These are phyloP conservation scores for Colletotrichum gigasporum DNA, from an alignment of 2,329 filamentous ascomycete species.

Conservation along the genomic window DNA sequence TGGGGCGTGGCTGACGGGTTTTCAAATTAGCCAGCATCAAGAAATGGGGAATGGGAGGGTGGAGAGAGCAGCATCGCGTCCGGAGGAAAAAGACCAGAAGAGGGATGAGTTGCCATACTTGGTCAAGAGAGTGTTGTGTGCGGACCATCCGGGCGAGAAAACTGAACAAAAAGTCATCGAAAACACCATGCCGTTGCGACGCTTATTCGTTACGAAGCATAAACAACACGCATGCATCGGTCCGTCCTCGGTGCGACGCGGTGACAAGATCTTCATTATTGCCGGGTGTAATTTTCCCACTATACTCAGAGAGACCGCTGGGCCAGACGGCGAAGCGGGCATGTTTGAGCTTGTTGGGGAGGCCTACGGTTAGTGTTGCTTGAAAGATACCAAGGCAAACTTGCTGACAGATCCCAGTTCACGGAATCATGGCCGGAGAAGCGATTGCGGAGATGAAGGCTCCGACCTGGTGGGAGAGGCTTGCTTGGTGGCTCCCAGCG, in stretches of 20 bases:
- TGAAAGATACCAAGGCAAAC: too few species aligned
- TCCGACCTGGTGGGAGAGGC: too few species aligned
- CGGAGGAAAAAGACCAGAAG: too few species aligned
- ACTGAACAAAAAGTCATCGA: not conserved
- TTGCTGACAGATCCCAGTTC: too few species aligned
- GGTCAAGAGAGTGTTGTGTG: too few species aligned
- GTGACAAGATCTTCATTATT: not conserved
- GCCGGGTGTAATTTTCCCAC: not conserved
- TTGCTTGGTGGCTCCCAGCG: too few species aligned
- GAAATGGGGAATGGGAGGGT: not conserved
- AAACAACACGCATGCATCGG: not conserved
- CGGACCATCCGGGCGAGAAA: too few species aligned
- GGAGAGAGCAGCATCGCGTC: too few species aligned
- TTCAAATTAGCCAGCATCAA: conserved; percentile 28
- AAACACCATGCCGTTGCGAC: not conserved
- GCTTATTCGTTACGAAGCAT: not conserved
- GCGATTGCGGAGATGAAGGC: too few species aligned
- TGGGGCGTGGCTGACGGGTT: conserved; percentile 77
- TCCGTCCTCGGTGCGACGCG: not conserved
- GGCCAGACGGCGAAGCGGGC: not conserved
- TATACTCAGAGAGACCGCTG: not conserved
- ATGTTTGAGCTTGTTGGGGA: not conserved
- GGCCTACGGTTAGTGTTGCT: not conserved
- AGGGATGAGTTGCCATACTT: too few species aligned
- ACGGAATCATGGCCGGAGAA: too few species aligned